Base-by-base conservation (phyloP, 108 stramenopile species). In the Conticribra guillardii region DNA sequence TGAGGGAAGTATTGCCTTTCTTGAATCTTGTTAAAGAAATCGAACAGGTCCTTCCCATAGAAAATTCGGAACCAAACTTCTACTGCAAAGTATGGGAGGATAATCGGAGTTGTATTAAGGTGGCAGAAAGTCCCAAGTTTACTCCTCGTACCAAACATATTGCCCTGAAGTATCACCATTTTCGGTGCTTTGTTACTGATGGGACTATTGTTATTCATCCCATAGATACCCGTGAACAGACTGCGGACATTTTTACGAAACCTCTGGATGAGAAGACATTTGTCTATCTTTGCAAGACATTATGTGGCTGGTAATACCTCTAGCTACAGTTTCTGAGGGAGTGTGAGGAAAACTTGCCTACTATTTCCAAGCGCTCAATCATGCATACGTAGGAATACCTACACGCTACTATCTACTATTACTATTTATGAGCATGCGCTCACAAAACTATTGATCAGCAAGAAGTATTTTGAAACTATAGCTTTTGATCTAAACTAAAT, bases 291-390 rank as follows among this genome's bases (percentile, higher is more conserved):
- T 60, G 77, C 1, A 2, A 45, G 3, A 27, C 2, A 1, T 48
- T 79, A 17, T 33, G 65, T 54, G 77, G 77, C 34, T 83, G 82
- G 82, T 79, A 68, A 59, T n/a, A n/a, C n/a, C 30, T 31, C n/a
- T 30, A 2, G 2, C 29, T 57, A 11, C 30, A 15, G 28, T 57
- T 57, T 57, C 1, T 31, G 9, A 30, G 29, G 55, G 55, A 57
- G n/a, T n/a, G n/a, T n/a, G n/a, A n/a, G n/a, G n/a, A n/a, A n/a
- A n/a, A n/a, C n/a, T n/a, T n/a, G n/a, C n/a, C n/a, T n/a, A n/a
- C n/a, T n/a, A n/a, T n/a, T n/a, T n/a, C n/a, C n/a, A n/a, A n/a
- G n/a, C n/a, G n/a, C n/a, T n/a, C n/a, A n/a, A n/a, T n/a, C n/a
- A n/a, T n/a, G n/a, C n/a, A n/a, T n/a, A n/a, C n/a, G n/a, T n/a